These are phyloP conservation scores for Suhomyces emberorum DNA, from an alignment of 805 yeast genomes.

Conservation along the genomic window DNA sequence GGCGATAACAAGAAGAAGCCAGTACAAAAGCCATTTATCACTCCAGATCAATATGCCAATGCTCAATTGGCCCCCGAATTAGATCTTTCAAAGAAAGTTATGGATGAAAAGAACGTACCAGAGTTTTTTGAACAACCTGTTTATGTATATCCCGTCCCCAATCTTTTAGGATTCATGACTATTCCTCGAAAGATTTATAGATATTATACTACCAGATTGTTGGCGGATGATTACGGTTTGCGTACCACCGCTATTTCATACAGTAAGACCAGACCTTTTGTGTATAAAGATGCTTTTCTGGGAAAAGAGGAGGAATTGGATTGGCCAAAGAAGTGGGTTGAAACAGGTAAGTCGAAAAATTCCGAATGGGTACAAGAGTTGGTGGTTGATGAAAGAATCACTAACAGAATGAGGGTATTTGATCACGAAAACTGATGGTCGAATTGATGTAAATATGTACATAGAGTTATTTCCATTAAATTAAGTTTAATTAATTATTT, in stretches of 20 bases:
- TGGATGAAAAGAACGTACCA: conserved; percentile 43
- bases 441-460: conserved; percentile 1
- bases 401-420: conserved; percentile 48
- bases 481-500: not conserved
- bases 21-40: conserved; percentile 63
- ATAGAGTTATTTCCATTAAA: not conserved
- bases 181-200: conserved; percentile 76
- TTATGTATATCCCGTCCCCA: conserved; percentile 71
- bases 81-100: conserved; percentile 29
- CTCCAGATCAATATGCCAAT: conserved; percentile 52
- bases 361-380: conserved; percentile 90
- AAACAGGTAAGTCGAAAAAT: conserved; percentile 63
- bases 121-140: conserved; percentile 75
- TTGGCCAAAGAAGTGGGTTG: conserved; percentile 87
- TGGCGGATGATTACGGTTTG: conserved; percentile 62
- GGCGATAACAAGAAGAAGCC: conserved; percentile 36
- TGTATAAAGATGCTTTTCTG: conserved; percentile 37
- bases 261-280: conserved; percentile 55
- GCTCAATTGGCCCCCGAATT: conserved; percentile 62
- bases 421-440: conserved; percentile 15
- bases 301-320: conserved; percentile 68
- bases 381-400: conserved; percentile 64
- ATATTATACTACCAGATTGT: conserved; percentile 69
- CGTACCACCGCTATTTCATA: conserved; percentile 51
- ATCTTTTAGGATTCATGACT: conserved; percentile 71